These are phyloP conservation scores for Fulvia fulva DNA, from an alignment of 2,329 filamentous ascomycete species.

Conservation along the genomic window DNA sequence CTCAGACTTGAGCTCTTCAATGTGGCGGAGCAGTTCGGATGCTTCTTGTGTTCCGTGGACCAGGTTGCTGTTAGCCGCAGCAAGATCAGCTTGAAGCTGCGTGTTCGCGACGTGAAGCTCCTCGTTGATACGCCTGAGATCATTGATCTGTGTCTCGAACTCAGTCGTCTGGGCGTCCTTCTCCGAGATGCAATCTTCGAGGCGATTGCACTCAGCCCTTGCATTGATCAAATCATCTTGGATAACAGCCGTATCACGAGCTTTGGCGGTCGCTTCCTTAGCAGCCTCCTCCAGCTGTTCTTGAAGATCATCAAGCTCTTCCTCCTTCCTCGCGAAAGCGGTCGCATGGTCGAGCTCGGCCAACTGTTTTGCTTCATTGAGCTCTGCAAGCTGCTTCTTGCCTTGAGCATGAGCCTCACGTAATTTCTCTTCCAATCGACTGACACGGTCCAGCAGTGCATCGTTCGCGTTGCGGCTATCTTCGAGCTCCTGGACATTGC, in stretches of 20 bases:
- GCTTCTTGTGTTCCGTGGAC: conserved; percentile 10
- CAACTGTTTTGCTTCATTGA: conserved; percentile 42
- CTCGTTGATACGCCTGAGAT: background rate
- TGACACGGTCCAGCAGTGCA: conserved; percentile 39
- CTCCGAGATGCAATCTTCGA: conserved; percentile 4
- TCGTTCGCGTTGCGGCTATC: conserved; percentile 40
- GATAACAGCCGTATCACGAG: background rate
- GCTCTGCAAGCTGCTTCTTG: conserved; percentile 35
- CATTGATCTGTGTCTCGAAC: conserved; percentile 5
- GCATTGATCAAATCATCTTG: conserved; percentile 11
- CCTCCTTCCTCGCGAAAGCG: conserved; percentile 42
- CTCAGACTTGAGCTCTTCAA: conserved; percentile 12
- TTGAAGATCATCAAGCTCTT: conserved; percentile 42
- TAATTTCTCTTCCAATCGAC: conserved; percentile 34
- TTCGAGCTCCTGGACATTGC: conserved; percentile 37
- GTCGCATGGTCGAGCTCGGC: conserved; percentile 43
- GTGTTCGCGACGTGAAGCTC: conserved; percentile 8
- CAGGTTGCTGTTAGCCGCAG: conserved; percentile 5
- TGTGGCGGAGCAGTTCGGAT: conserved; percentile 13
- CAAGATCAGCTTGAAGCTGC: conserved; percentile 16
- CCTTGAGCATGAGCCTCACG: conserved; percentile 26
- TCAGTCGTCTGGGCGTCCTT: background rate
- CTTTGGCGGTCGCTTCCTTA: conserved; percentile 1
- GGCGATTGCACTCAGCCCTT: conserved; percentile 9
- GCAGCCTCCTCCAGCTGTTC: conserved; percentile 29